Base-by-base conservation (phyloP, 2,329 filamentous ascomycete species). In the Hypoxylon sp. region DNA sequence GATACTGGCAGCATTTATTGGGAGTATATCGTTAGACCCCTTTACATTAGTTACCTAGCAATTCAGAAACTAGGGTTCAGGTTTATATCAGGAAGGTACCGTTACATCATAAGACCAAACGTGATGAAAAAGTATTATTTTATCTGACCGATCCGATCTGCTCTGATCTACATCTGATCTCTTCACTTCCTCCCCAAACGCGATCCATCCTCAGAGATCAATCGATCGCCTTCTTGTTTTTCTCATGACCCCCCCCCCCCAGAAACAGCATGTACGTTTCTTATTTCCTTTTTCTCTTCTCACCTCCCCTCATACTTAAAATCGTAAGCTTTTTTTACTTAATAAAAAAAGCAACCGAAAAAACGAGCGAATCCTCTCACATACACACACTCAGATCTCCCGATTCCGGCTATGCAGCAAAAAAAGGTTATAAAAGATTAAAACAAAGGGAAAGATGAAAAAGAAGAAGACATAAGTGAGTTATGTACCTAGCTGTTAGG, bases 51-150 rank as follows among this genome's bases (percentile, higher is more conserved):
- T 1, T 41, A 41, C 37, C 5, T 41, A 19, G 37, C 44, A 28
- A 47, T 30, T n/a, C 24, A 47, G 8, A 47, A 47, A 30, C 15
- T 13, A 2, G 20, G 30, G 7, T 13, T 47, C 44, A 17, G 5
- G 22, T 32, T 34, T 13, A 13, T 10, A 34, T 48, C 47, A 34
- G 5, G 6, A 46, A 44, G 6, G 32, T 43, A 24, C 47, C 24
- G 41, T 17, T 41, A 20, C 22, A 41, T n/a, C 10, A 34, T n/a
- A 10, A 44, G 32, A 34, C 32, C 10, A 51, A 58, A 28, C 41
- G 43, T 37, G 34, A 65, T 17, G 49, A 48, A 57, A 39, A 39
- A 53, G 46, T 59, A 62, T 67, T 67, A 67, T 62, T 64, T 52
- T 56, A 64, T 61, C 54, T 64, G 60, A 54, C 46, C 43, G n/a